Base-by-base conservation (phyloP, 2,329 filamentous ascomycete species). In the Blastomyces parvus region DNA sequence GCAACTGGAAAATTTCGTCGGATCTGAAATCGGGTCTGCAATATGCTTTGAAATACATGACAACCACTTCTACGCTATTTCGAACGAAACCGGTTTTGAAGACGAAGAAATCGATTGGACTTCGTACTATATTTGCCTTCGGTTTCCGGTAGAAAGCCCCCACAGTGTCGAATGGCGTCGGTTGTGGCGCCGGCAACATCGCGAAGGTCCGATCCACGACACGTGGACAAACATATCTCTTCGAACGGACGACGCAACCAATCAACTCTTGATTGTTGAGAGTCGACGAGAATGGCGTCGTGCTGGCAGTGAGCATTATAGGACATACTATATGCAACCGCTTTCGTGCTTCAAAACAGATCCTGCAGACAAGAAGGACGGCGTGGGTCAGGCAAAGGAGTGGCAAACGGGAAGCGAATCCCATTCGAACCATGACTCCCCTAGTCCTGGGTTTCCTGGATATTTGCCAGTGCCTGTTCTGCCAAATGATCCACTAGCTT, bases 21-120 rank as follows among this genome's bases (percentile, higher is more conserved):
- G 87, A 1, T 81, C 79, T 22, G 87, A 89, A 56, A 80, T 91
- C 40, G 86, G 86, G 6, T 83, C 82, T 13, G 86, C 84, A 0
- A 78, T 89, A n/a, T 88, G 84, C 65, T 91, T 92, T 69, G 87
- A 89, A 65, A 83, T 91, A 22, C 79, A 88, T 65, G 79, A 85
- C 46, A 81, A 79, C 11, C 79, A 85, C 67, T 85, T 92, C 50
- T 91, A 91, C 67, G 86, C 83, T 0, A 75, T 91, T 6, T 88
- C 88, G 0, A 91, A 85, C 66, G 82, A 86, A 66, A 82, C 82
- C 1, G 81, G 81, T 2, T 83, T 84, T 61, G 83, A 87, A 63
- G 79, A 83, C 0, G 83, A 88, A 64, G 84, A 88, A 63, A 78
- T 84, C 4, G 83, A 88, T 63, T 88, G 84, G 82, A 84, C 84